Percentiles rank a stretch among this genome's conserved stretches.
phyloP scores from a whole-genome alignment of 1,284 basidiomycete genomes.

The Fomitopsis pinicola region DNA sequence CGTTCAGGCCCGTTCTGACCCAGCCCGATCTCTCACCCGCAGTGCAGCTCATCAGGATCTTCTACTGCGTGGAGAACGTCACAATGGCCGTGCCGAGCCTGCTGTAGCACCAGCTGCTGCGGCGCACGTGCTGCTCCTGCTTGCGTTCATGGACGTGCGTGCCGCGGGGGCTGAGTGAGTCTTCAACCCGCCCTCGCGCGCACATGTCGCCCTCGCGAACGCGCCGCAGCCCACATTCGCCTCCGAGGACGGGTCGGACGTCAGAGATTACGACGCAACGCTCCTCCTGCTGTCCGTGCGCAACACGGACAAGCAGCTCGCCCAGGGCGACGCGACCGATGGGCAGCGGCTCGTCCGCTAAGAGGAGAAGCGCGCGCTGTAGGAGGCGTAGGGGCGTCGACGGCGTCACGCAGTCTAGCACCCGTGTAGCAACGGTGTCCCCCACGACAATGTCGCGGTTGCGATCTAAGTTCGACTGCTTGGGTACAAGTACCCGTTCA shows the following conservation, averaged over 20 bases:
- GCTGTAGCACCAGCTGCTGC: not conserved
- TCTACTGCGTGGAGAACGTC: not conserved
- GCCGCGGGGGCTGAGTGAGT: not conserved
- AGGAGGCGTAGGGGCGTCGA: too few relatives aligned
- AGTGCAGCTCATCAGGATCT: not conserved
- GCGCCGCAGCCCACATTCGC: conserved; percentile 29
- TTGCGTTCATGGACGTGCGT: not conserved
- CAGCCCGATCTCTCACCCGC: not conserved
- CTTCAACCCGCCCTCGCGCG: conserved; percentile 90
- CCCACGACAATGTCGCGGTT: conserved; percentile 60
- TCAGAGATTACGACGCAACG: conserved; percentile 61
- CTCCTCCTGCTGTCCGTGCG: conserved; percentile 83
- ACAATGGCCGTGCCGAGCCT: not conserved
- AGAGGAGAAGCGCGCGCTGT: too few relatives aligned
- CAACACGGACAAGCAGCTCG: conserved; percentile 86
- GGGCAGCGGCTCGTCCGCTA: too few relatives aligned
- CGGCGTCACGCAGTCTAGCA: too few relatives aligned
- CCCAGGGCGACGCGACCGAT: conserved; percentile 69
- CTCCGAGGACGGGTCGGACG: not conserved
- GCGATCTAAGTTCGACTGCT: too few relatives aligned
- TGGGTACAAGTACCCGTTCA: too few relatives aligned
- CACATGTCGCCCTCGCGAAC: conserved; percentile 78
- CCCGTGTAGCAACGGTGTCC: too few relatives aligned
- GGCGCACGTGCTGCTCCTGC: not conserved
- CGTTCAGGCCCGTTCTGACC: not conserved